Conservation (phyloP, 441 rosid genomes). For the Flueggea neowawraea region DNA sequence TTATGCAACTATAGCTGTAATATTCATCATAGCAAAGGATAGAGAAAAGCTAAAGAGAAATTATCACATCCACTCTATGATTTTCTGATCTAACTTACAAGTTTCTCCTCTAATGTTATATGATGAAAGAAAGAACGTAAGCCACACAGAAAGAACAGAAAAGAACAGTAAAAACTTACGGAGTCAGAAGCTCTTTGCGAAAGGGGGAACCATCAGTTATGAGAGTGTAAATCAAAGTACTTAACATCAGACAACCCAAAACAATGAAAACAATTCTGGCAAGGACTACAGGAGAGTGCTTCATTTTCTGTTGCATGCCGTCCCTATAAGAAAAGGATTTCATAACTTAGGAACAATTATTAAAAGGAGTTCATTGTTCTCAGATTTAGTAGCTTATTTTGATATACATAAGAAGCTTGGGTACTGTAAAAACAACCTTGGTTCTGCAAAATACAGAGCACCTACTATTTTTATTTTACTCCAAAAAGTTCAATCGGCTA, state of each 20-base stretch:
- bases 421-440: too few relatives aligned
- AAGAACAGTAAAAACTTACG: slow-evolving; percentile 42
- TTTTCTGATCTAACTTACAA: too few relatives aligned
- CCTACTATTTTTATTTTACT: too few relatives aligned
- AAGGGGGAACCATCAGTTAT: slow-evolving; percentile 82
- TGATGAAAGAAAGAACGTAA: background rate
- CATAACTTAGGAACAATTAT: slow-evolving; percentile 1
- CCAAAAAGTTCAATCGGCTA: too few relatives aligned
- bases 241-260: slow-evolving; percentile 70
- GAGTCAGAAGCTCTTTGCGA: slow-evolving; percentile 72
- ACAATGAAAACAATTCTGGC: slow-evolving; percentile 58
- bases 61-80: too few relatives aligned
- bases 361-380: background rate
- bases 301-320: slow-evolving; percentile 33
- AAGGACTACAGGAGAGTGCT: slow-evolving; percentile 41
- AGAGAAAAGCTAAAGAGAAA: too few relatives aligned
- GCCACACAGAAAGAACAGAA: slow-evolving; percentile 1
- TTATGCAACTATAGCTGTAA: too few relatives aligned
- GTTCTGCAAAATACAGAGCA: too few relatives aligned
- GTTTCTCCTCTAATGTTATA: background rate
- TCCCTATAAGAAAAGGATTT: slow-evolving; percentile 34
- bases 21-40: too few relatives aligned
- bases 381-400: background rate
- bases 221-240: slow-evolving; percentile 66
- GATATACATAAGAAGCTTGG: background rate